These are phyloP conservation scores for Calamus simplicifolius DNA, from an alignment of 176 grass and related monocot genomes.

Conservation along the genomic window DNA sequence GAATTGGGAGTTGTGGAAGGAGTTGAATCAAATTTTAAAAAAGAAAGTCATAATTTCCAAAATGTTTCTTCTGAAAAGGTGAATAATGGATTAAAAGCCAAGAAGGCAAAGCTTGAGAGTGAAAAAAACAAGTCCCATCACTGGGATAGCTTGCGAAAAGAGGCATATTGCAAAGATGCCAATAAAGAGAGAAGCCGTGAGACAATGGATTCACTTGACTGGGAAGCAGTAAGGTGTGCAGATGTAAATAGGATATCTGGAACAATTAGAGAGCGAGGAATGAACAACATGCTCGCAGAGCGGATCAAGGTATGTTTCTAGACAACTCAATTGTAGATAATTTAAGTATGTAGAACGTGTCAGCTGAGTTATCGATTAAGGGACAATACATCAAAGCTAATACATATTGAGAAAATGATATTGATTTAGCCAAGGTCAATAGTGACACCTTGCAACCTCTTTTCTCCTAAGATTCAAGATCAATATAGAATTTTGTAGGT, in stretches of 20 bases:
- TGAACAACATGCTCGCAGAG: slow-evolving; percentile 86
- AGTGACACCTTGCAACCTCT: too few relatives aligned
- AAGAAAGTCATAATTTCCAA: not conserved
- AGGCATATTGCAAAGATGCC: slow-evolving; percentile 20
- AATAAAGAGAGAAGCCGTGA: slow-evolving; percentile 39
- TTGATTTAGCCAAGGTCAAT: too few relatives aligned
- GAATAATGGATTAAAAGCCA: slow-evolving; percentile 26
- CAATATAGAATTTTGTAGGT: too few relatives aligned
- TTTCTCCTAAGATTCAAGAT: too few relatives aligned
- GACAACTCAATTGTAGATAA: too few relatives aligned
- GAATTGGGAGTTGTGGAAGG: slow-evolving; percentile 2
- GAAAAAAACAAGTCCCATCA: slow-evolving; percentile 41
- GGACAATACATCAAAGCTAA: too few relatives aligned
- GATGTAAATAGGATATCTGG: slow-evolving; percentile 53
- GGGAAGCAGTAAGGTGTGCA: slow-evolving; percentile 54
- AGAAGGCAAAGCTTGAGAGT: slow-evolving; percentile 27
- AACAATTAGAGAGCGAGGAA: slow-evolving; percentile 66
- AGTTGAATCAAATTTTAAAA: not conserved
- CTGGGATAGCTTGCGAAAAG: slow-evolving; percentile 82
- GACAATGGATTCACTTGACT: slow-evolving; percentile 62
- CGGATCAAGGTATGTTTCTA: slow-evolving; percentile 56
- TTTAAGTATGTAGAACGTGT: too few relatives aligned
- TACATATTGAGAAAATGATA: too few relatives aligned
- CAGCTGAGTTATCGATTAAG: too few relatives aligned
- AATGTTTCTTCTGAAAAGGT: not conserved